Percentiles rank a stretch among this genome's conserved stretches.
phyloP scores from a whole-genome alignment of 1,139 yeast genomes.

The Lodderomyces metapsilosis region DNA sequence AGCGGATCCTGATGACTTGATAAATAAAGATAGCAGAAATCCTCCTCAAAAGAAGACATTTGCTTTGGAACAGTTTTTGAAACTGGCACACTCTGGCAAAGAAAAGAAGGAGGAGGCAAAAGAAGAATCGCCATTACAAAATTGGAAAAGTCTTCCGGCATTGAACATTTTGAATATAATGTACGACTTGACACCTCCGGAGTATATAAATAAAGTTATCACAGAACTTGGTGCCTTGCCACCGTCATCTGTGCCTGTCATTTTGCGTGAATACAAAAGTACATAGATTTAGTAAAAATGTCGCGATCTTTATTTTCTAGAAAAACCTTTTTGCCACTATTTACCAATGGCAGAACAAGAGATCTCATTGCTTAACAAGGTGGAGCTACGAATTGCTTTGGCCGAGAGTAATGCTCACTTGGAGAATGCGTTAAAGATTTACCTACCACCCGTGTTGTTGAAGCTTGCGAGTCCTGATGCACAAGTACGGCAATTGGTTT shows the following conservation, averaged over 20 bases:
- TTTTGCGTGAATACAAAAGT: slow-evolving; percentile 84
- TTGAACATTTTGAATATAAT: slow-evolving; percentile 79
- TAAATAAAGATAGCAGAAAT: slow-evolving; percentile 46
- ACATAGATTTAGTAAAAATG: slow-evolving; percentile 21
- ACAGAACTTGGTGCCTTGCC: slow-evolving; percentile 97
- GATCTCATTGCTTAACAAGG: slow-evolving; percentile 62
- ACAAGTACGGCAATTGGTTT: slow-evolving; percentile 66
- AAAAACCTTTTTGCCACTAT: slow-evolving; percentile 12
- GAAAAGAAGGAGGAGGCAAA: slow-evolving; percentile 15
- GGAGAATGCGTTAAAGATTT: slow-evolving; percentile 57
- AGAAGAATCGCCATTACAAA: slow-evolving; percentile 40
- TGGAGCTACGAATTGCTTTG: slow-evolving; percentile 79
- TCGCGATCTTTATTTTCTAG: background rate
- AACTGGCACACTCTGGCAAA: slow-evolving; percentile 32
- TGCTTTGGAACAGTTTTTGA: slow-evolving; percentile 65
- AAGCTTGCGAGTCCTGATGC: slow-evolving; percentile 74
- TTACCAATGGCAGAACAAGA: slow-evolving; percentile 48
- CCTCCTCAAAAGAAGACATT: slow-evolving; percentile 63
- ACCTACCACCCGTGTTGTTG: slow-evolving; percentile 73
- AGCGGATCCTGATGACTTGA: slow-evolving; percentile 78
- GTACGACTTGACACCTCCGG: slow-evolving; percentile 95
- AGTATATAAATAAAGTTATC: slow-evolving; percentile 87
- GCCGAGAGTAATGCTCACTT: slow-evolving; percentile 69
- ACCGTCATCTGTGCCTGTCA: slow-evolving; percentile 96
- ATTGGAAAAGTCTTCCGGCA: slow-evolving; percentile 63